Percentiles rank a stretch among this genome's conserved stretches.
Evolutionary conservation across 345 rosid genomes (phyloP).

Genomic region (Hypericum androsaemum): DNA sequence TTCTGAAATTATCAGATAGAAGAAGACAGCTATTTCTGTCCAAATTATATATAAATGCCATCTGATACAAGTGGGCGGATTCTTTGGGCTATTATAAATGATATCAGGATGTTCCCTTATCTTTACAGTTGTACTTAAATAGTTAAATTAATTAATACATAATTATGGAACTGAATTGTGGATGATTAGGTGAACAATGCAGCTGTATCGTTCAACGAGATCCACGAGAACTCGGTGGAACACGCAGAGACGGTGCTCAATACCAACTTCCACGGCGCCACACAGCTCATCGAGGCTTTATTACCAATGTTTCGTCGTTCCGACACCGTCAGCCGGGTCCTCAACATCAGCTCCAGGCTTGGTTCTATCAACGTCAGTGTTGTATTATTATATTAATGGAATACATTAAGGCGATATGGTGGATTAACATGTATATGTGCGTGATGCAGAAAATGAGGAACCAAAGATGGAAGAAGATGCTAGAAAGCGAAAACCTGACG

Average conservation of each 20-base stretch:
- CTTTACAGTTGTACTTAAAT: too few species aligned
- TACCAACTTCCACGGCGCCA: conserved; percentile 68
- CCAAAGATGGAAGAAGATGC: conserved; percentile 31
- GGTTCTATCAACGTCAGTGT: conserved; percentile 52
- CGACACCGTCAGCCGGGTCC: conserved; percentile 38
- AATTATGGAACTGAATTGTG: not conserved
- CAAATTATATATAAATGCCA: too few species aligned
- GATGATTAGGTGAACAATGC: conserved; percentile 64
- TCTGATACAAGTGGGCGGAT: too few species aligned
- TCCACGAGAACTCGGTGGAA: conserved; percentile 51
- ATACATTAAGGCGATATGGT: not conserved
- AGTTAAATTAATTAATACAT: too few species aligned
- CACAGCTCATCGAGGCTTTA: conserved; percentile 49
- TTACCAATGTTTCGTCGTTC: conserved; percentile 62
- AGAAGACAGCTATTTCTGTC: too few species aligned
- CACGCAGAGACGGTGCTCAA: conserved; percentile 57
- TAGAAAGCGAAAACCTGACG: conserved; percentile 31
- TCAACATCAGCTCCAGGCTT: conserved; percentile 74
- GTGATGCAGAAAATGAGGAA: conserved; percentile 58
- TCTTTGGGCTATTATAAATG: too few species aligned
- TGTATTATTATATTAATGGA: not conserved
- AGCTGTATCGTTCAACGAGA: conserved; percentile 60
- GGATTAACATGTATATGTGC: not conserved
- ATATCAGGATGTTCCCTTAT: too few species aligned
- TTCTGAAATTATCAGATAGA: too few species aligned